Base-by-base conservation (phyloP, 2,329 filamentous ascomycete genomes). In the Ilyonectria mors-panacis region DNA sequence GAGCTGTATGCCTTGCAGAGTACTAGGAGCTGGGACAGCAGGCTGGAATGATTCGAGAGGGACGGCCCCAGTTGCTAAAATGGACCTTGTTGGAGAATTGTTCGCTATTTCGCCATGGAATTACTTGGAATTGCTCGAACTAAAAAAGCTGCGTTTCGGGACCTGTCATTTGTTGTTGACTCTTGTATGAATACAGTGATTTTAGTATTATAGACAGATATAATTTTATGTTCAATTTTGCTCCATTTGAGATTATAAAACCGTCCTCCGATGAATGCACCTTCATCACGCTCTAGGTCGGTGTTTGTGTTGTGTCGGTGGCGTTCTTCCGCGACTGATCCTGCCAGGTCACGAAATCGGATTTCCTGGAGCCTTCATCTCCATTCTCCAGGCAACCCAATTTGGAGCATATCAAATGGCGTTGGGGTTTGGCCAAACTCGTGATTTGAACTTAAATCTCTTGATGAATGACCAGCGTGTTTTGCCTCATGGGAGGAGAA, bases 141-240 rank as follows among this genome's bases (percentile, higher is more conserved):
- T 13, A 30, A 55, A 30, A 9, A 59, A 6, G 12, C 45, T 56
- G 7, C 21, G 39, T 21, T 33, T 48, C 9, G 42, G 15, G 62
- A 50, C 2, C 39, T 68, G 30, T 6, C 9, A 2, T 65, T 59
- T 48, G 19, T 33, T 15, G 53, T 68, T 42, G 62, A 68, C 59
- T n/a, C 9, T 13, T 63, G 54, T 5, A 26, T 30, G 9, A 15
- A 9, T 10, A 21, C 53, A 3, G 56, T 62, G 47, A n/a, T 62
- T 45, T 37, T 53, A 6, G 48, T 65, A 13, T 3, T 60, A 10
- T 39, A 39, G 56, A 53, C n/a, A 28, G 23, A 21, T 26, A 2
- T 17, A n/a, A 10, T 15, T 48, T 21, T 37, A 44, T 42, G 35
- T 37, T 6, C 26, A 35, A 35, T 21, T 2, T 35, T 12, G 1